These are phyloP conservation scores for Gynandropsis gynandra DNA, from an alignment of 345 rosid species.

Conservation along the genomic window DNA sequence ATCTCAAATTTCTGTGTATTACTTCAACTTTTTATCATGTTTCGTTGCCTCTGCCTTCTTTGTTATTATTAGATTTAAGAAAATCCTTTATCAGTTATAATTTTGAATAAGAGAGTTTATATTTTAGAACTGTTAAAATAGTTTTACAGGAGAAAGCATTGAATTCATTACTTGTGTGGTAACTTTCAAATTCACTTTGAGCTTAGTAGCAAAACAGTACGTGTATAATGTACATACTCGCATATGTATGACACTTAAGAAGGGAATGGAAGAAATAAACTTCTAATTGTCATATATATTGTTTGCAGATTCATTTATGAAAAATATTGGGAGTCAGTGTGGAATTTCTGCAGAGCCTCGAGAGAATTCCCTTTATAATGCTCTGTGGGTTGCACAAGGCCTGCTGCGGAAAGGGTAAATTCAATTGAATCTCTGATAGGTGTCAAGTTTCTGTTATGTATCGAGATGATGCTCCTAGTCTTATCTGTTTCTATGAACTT, in stretches of 20 bases:
- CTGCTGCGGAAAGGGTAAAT: slow-evolving; percentile 88
- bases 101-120: too few relatives aligned
- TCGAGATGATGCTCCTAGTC: neutral
- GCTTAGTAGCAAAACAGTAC: too few relatives aligned
- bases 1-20: neutral
- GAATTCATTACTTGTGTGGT: too few relatives aligned
- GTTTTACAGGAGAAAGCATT: too few relatives aligned
- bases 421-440: neutral
- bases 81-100: too few relatives aligned
- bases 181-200: too few relatives aligned
- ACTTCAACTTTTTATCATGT: neutral
- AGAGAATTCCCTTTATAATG: slow-evolving; percentile 87
- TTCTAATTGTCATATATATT: slow-evolving; percentile 3
- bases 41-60: slow-evolving; percentile 1
- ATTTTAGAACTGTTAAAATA: too few relatives aligned
- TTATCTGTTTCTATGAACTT: neutral
- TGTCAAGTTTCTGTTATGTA: slow-evolving; percentile 4
- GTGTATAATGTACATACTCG: neutral
- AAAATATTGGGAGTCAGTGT: slow-evolving; percentile 78
- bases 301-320: slow-evolving; percentile 56
- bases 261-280: slow-evolving; percentile 3
- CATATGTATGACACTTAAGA: neutral
- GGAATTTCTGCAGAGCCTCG: slow-evolving; percentile 81
- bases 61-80: neutral
- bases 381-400: slow-evolving; percentile 97